Conservation (phyloP, 805 yeast species). For the Spathaspora arborariae region DNA sequence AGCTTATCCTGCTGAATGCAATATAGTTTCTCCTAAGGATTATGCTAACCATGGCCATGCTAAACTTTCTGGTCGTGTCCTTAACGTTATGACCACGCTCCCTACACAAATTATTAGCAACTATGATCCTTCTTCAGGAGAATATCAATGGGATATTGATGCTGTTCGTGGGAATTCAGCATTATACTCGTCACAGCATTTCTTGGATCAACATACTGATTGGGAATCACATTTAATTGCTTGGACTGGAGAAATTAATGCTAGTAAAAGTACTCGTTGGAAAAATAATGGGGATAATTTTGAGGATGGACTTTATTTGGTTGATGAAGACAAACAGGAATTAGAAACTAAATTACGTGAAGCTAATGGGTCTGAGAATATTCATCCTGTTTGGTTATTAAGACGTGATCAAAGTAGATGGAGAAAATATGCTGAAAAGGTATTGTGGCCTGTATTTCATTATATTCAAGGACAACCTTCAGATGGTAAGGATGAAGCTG, state of each 20-base stretch:
- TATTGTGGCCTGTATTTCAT: slow-evolving; percentile 92
- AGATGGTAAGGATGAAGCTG: slow-evolving; percentile 64
- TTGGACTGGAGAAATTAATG: slow-evolving; percentile 85
- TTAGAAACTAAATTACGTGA: slow-evolving; percentile 46
- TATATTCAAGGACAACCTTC: slow-evolving; percentile 78
- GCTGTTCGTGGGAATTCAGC: slow-evolving; percentile 83
- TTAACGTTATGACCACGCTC: slow-evolving; percentile 63
- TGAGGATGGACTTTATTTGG: slow-evolving; percentile 60
- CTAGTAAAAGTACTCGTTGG: slow-evolving; percentile 14
- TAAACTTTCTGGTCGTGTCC: slow-evolving; percentile 59
- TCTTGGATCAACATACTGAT: slow-evolving; percentile 57
- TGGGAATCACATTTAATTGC: slow-evolving; percentile 90
- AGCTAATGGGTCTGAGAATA: slow-evolving; percentile 45
- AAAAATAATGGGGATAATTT: slow-evolving; percentile 26
- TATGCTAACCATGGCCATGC: slow-evolving; percentile 22
- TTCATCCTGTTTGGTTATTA: slow-evolving; percentile 87
- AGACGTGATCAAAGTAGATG: slow-evolving; percentile 77
- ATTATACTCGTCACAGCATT: slow-evolving; percentile 68
- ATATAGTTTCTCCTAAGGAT: slow-evolving; percentile 25
- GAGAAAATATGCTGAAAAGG: slow-evolving; percentile 87
- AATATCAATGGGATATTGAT: slow-evolving; percentile 52
- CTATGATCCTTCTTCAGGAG: slow-evolving; percentile 23
- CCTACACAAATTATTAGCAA: slow-evolving; percentile 57
- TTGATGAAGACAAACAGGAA: slow-evolving; percentile 49
- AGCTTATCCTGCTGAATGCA: background rate